Evolutionary conservation across 1,139 yeast genomes (phyloP), one percentile per base, ranked within the genome.

Genomic region (Yamadazyma sp.): DNA sequence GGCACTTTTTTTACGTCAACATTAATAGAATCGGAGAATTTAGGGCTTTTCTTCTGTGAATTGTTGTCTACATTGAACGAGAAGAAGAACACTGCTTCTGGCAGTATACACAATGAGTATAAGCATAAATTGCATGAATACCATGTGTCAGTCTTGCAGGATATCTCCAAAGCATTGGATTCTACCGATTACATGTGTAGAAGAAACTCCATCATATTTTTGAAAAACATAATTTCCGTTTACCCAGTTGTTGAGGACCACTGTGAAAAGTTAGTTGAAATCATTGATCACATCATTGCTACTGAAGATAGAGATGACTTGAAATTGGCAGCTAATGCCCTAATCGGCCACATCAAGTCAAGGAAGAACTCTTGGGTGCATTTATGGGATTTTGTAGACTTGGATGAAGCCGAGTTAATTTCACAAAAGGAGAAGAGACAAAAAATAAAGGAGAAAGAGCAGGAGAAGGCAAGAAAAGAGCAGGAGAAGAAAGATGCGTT

Each of bases 281-380:
- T 73, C 5, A 65, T 89, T 34, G 70, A 76, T 29, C 50, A 58
- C 1, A 75, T 86, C 26, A 59, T 78, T 9, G 47, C 55, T 2
- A 57, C 60, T 1, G 97, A 90, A 50, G 57, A 64, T 3, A 75
- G 97, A 43, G 94, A 86, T 41, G 97, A 90, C 59, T 73, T 90
- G 53, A 85, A 81, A 51, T 67, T 89, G 27, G 82, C 96, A 1
- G 81, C 90, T 0, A 80, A 78, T 51, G 95, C 96, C 1, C 67
- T 89, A 40, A 64, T 80, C 39, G 95, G 94, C 0, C 86, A 83
- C 47, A 60, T 88, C 31, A 79, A 76, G 40, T 76, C 88, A 0
- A 68, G 82, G 33, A 62, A 80, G 8, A 68, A 67, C 28, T 62
- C 65, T 1, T 80, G 92, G 79, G 64, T 81, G 3, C 77, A 73